phyloP scores from a whole-genome alignment of 768 basidiomycete genomes.

The Ramaria sp. region DNA sequence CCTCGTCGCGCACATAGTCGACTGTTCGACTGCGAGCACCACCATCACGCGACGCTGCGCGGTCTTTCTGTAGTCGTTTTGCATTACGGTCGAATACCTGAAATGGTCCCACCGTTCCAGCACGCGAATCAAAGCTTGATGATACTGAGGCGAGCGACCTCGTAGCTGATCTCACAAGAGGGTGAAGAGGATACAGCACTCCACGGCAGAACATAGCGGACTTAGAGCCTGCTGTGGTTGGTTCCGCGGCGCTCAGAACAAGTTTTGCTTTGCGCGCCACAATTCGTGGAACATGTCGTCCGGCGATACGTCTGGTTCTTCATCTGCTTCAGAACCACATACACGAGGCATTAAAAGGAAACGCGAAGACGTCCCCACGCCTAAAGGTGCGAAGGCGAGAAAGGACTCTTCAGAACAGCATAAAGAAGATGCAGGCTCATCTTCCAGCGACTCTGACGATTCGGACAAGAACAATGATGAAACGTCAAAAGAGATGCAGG shows the following conservation, averaged over 20 bases:
- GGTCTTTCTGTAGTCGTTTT: constrained; percentile 71
- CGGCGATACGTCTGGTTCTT: not conserved
- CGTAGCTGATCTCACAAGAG: not conserved
- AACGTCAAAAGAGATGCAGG: constrained; percentile 26
- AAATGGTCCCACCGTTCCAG: constrained; percentile 46
- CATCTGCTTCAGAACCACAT: not conserved
- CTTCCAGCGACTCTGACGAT: constrained; percentile 8
- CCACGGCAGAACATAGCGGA: not conserved
- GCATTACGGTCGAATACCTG: constrained; percentile 78
- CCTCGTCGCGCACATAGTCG: constrained; percentile 87
- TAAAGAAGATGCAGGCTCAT: not conserved
- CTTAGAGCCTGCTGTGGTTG: not conserved
- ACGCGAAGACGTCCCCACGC: not conserved
- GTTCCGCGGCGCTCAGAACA: not conserved
- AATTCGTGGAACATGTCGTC: not conserved
- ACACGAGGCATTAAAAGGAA: not conserved
- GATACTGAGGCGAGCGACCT: constrained; percentile 2
- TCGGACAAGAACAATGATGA: constrained; percentile 14
- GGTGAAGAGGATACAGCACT: not conserved
- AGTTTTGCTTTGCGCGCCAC: too few relatives aligned
- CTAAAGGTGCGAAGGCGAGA: not conserved
- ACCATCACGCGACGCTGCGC: constrained; percentile 47
- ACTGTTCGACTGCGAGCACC: constrained; percentile 62
- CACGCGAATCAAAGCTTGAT: not conserved
- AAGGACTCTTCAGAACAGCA: not conserved